phyloP scores from a whole-genome alignment of 2,329 filamentous ascomycete genomes.

The Akanthomyces muscarius region DNA sequence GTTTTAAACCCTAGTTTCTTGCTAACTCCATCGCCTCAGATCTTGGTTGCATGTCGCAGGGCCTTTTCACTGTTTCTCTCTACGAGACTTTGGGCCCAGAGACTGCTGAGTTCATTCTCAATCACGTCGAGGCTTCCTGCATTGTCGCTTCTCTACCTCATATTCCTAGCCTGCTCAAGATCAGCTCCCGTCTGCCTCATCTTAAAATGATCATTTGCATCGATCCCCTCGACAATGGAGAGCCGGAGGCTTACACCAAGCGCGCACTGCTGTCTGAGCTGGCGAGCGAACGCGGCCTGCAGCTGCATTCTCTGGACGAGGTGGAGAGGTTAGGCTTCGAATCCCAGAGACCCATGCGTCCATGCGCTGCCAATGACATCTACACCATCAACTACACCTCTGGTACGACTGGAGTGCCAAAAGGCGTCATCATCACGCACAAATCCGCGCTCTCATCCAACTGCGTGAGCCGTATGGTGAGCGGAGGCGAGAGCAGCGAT shows the following conservation, averaged over 20 bases:
- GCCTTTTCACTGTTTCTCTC: conserved; percentile 84
- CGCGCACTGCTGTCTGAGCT: conserved; percentile 70
- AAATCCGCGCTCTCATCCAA: conserved; percentile 72
- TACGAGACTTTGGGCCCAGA: conserved; percentile 95
- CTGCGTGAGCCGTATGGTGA: conserved; percentile 54
- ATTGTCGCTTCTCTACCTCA: conserved; percentile 78
- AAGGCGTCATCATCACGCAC: conserved; percentile 82
- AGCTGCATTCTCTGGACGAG: conserved; percentile 73
- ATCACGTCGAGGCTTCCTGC: conserved; percentile 73
- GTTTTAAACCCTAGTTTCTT: too few species aligned
- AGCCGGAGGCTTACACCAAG: conserved; percentile 75
- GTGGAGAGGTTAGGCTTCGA: conserved; percentile 77
- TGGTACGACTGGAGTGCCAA: conserved; percentile 77
- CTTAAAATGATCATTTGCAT: conserved; percentile 86
- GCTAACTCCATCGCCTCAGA: conserved; percentile 46
- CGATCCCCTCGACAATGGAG: conserved; percentile 77
- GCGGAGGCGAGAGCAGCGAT: conserved; percentile 50
- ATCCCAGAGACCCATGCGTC: conserved; percentile 64
- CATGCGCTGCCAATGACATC: conserved; percentile 69
- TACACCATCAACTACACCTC: conserved; percentile 91
- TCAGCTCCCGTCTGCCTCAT: conserved; percentile 69
- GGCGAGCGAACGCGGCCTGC: conserved; percentile 68
- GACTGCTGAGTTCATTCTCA: conserved; percentile 91
- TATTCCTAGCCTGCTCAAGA: conserved; percentile 74
- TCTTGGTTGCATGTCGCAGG: conserved; percentile 80